Conservation (phyloP, 495 filamentous ascomycete species). For the Clavariopsis aquatica region DNA sequence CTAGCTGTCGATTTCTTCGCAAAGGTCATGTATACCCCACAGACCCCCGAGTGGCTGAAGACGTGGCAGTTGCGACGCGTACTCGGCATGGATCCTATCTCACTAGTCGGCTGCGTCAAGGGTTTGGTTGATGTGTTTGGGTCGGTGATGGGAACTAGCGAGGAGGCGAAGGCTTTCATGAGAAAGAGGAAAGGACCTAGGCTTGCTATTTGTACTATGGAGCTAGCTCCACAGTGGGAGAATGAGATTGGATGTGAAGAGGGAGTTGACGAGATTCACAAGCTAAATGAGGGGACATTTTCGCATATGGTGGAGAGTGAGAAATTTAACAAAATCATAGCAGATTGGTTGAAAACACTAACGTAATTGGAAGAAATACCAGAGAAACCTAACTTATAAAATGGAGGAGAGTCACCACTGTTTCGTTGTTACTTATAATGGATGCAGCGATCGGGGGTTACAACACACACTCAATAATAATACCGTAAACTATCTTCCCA, state of each 20-base stretch:
- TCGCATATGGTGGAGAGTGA: constrained; percentile 29
- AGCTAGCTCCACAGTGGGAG: constrained; percentile 13
- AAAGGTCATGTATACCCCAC: constrained; percentile 1
- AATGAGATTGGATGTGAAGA: constrained; percentile 17
- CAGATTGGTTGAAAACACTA: constrained; percentile 21
- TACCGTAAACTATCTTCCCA: no score
- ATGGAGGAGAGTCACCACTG: no score
- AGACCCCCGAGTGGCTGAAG: constrained; percentile 25
- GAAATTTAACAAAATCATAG: constrained; percentile 14
- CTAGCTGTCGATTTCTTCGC: constrained; percentile 8
- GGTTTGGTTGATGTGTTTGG: constrained; percentile 16
- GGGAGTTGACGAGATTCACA: constrained; percentile 13
- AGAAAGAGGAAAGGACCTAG: constrained; percentile 19
- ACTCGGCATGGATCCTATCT: constrained; percentile 5
- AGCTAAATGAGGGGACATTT: constrained; percentile 18
- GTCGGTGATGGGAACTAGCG: constrained; percentile 19
- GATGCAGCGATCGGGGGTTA: no score
- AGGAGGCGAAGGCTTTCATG: constrained; percentile 22
- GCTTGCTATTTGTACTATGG: constrained; percentile 14
- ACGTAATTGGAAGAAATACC: no score
- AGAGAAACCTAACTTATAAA: no score
- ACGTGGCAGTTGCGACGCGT: constrained; percentile 22
- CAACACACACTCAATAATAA: no score
- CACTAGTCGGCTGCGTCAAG: constrained; percentile 13
- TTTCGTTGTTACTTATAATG: no score